Conservation (phyloP, 2,329 filamentous ascomycete species). For the Pseudonectria foliicola region DNA sequence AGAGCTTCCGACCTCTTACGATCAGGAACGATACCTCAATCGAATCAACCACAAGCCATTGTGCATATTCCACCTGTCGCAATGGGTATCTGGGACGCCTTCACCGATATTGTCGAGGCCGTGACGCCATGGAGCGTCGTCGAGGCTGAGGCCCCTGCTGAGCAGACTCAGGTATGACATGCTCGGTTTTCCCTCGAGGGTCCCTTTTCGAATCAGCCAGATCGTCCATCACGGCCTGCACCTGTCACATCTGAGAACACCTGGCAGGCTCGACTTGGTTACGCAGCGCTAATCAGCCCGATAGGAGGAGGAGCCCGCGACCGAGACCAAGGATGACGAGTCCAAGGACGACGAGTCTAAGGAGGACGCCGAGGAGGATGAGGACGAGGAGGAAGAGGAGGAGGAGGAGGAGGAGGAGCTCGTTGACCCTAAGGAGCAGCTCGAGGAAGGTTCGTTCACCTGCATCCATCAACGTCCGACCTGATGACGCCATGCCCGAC, state of each 20-base stretch:
- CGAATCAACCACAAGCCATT: conserved; percentile 35
- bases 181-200: conserved; percentile 4
- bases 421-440: conserved; percentile 76
- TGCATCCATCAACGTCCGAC: background rate
- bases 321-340: conserved; percentile 45
- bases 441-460: conserved; percentile 79
- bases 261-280: too few relatives aligned
- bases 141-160: conserved; percentile 61
- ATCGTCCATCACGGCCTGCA: conserved; percentile 6
- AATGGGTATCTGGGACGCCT: conserved; percentile 63
- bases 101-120: conserved; percentile 57
- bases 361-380: conserved; percentile 28
- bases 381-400: conserved; percentile 50
- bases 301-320: conserved; percentile 37
- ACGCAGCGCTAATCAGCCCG: conserved; percentile 8
- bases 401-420: conserved; percentile 77
- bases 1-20: conserved; percentile 35
- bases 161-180: conserved; percentile 50
- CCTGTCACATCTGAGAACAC: too few relatives aligned
- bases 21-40: conserved; percentile 27
- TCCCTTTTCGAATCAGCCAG: conserved; percentile 3
- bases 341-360: conserved; percentile 28
- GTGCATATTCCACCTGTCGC: conserved; percentile 33
- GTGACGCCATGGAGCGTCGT: conserved; percentile 58
- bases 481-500: conserved; percentile 1